These are phyloP conservation scores for Fusarium verticillioides DNA, from an alignment of 2,329 filamentous ascomycete species.

Conservation along the genomic window DNA sequence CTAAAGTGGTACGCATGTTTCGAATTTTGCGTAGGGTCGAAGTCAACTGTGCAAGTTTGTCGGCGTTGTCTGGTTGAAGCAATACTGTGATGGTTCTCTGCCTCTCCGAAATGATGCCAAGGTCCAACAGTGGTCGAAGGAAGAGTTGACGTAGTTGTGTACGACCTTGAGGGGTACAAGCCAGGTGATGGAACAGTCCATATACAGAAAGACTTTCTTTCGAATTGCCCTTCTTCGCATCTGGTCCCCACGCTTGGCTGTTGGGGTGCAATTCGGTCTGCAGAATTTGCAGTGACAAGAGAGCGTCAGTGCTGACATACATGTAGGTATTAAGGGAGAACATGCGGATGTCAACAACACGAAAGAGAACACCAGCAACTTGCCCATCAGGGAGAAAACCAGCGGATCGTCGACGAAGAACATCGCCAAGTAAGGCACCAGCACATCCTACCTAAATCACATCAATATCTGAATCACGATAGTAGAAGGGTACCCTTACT, in stretches of 20 bases:
- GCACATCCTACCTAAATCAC: constrained; percentile 77
- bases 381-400: constrained; percentile 71
- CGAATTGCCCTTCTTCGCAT: constrained; percentile 60
- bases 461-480: constrained; percentile 9
- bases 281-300: constrained; percentile 86
- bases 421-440: constrained; percentile 84
- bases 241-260: constrained; percentile 74
- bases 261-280: constrained; percentile 86
- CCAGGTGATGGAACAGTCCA: constrained; percentile 80
- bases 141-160: constrained; percentile 80
- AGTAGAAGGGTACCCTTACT: constrained; percentile 51
- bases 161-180: constrained; percentile 83
- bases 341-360: constrained; percentile 75
- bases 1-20: constrained; percentile 76
- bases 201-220: constrained; percentile 89
- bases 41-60: constrained; percentile 64
- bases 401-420: constrained; percentile 70
- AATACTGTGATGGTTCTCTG: constrained; percentile 76
- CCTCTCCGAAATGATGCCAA: constrained; percentile 75
- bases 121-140: constrained; percentile 78
- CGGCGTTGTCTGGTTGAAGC: constrained; percentile 73
- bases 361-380: constrained; percentile 62
- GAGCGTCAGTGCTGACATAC: constrained; percentile 84
- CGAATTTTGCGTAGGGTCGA: constrained; percentile 76
- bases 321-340: constrained; percentile 75